Evolutionary conservation across 257 asterid genomes (phyloP).

Genomic region (Capsicum chinense): DNA sequence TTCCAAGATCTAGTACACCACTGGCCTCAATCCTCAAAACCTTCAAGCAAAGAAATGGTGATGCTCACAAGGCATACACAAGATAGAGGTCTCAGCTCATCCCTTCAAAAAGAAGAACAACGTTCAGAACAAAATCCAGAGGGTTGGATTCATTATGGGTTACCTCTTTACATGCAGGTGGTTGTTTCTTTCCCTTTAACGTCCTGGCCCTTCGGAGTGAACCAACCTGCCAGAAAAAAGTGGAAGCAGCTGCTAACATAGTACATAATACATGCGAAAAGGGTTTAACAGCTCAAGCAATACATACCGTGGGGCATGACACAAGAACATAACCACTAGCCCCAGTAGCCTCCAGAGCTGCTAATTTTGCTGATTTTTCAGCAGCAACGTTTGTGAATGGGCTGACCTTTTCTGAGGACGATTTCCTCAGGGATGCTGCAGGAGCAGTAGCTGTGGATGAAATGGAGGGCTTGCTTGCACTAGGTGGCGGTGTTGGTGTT

Average conservation of each 20-base stretch:
- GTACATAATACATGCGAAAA: constrained; percentile 11
- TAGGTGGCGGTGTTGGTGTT: constrained; percentile 45
- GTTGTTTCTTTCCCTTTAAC: constrained; percentile 66
- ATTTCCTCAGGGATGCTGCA: constrained; percentile 57
- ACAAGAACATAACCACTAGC: constrained; percentile 63
- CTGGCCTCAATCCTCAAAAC: constrained; percentile 1
- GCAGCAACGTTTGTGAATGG: constrained; percentile 62
- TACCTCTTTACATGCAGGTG: constrained; percentile 82
- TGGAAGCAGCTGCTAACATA: constrained; percentile 12
- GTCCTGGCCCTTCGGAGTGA: constrained; percentile 67
- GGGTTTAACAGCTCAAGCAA: constrained; percentile 27
- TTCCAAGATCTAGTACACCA: constrained; percentile 20
- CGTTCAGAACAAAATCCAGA: not conserved
- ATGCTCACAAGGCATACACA: not conserved
- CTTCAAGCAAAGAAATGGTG: not conserved
- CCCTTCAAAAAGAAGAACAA: not conserved
- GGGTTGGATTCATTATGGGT: constrained; percentile 17
- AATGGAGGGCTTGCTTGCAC: constrained; percentile 55
- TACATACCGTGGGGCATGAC: constrained; percentile 67
- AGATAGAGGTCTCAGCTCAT: constrained; percentile 7
- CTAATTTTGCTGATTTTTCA: constrained; percentile 69
- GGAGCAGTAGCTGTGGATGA: constrained; percentile 50
- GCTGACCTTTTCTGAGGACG: constrained; percentile 61
- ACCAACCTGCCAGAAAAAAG: constrained; percentile 63
- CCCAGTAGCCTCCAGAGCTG: constrained; percentile 72